Evolutionary conservation across 1,284 basidiomycete genomes (phyloP), one percentile per base, ranked within the genome.

Genomic region (Irpex sp.): DNA sequence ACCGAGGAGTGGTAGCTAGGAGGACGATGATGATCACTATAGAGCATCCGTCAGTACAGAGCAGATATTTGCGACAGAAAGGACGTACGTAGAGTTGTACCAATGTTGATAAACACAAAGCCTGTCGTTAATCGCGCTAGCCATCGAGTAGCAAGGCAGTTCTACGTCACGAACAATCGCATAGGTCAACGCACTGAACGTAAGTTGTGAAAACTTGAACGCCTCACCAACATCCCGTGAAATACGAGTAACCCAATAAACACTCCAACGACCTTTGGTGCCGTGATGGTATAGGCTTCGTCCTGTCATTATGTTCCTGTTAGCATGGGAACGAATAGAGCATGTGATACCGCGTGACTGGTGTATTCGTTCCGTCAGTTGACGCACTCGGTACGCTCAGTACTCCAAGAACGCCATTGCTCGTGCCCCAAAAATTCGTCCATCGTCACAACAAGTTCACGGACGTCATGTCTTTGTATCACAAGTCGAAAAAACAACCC

Each of bases 91-190:
- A 84, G 78, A 2, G 88, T 89, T 21, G 85, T 81, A 54, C 92
- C 94, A 59, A 96, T 78, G 74, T 96, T 95, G 71, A 95, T 79
- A 72, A 97, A 96, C 15, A 97, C 92, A 71, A 95, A 97, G 39
- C 84, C 84, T 58, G 83, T 84, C 1, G 95, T 92, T 66, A 97
- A 78, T 37, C 81, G 81, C 0, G 95, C 94, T 1, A 98, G 86
- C 65, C 90, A 82, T 46, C 87, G 85, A 4, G 95, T 97, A 6
- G 86, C 88, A 59, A 97, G 77, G 37, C 92, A 94, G 77, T 95
- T 97, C 84, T 87, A 59, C 7, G 13, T 33, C 13, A n/a, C 19
- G 33, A 15, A 15, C 2, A 21, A 31, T 13, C 19, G 19, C 3
- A 17, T 35, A 6, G 31, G 31, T 33, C 31, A 33, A 6, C 31